These are phyloP conservation scores for Meyerozyma elateridarum DNA, from an alignment of 1,139 yeast species.

Conservation along the genomic window DNA sequence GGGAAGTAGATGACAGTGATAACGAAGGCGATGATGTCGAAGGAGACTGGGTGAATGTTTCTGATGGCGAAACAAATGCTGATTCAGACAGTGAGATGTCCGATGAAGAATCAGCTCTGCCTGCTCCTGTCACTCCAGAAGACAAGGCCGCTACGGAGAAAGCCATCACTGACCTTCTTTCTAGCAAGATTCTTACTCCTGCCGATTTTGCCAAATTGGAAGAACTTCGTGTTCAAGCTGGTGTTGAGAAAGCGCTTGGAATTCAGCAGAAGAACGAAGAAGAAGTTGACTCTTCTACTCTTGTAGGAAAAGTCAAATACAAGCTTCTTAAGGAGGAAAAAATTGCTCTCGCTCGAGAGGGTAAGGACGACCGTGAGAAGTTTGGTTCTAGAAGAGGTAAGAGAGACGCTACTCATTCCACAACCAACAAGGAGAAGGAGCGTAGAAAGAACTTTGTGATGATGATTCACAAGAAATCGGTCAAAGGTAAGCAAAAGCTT, in stretches of 20 bases:
- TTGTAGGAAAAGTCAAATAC: constrained; percentile 81
- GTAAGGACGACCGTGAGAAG: constrained; percentile 87
- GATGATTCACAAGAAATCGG: constrained; percentile 94
- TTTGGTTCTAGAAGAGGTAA: constrained; percentile 86
- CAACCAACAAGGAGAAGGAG: constrained; percentile 93
- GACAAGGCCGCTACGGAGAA: constrained; percentile 23
- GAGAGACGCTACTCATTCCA: constrained; percentile 75
- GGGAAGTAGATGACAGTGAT: constrained; percentile 43
- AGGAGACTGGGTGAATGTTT: constrained; percentile 52
- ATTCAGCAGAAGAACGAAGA: constrained; percentile 66
- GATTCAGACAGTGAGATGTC: constrained; percentile 17
- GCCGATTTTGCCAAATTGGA: constrained; percentile 96
- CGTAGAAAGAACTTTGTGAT: constrained; percentile 98
- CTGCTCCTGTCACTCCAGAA: constrained; percentile 7
- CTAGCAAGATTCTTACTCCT: constrained; percentile 82
- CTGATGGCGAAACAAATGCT: constrained; percentile 37
- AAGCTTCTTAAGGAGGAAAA: constrained; percentile 89
- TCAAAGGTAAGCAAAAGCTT: constrained; percentile 88
- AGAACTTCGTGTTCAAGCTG: constrained; percentile 79
- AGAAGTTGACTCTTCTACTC: constrained; percentile 68
- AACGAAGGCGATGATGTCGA: constrained; percentile 51
- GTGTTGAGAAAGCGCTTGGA: constrained; percentile 72
- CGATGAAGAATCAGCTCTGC: constrained; percentile 8
- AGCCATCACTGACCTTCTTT: constrained; percentile 61
- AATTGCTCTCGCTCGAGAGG: constrained; percentile 81